Evolutionary conservation across 163 green algal species (phyloP).

Genomic region (Scenedesmus sp.): DNA sequence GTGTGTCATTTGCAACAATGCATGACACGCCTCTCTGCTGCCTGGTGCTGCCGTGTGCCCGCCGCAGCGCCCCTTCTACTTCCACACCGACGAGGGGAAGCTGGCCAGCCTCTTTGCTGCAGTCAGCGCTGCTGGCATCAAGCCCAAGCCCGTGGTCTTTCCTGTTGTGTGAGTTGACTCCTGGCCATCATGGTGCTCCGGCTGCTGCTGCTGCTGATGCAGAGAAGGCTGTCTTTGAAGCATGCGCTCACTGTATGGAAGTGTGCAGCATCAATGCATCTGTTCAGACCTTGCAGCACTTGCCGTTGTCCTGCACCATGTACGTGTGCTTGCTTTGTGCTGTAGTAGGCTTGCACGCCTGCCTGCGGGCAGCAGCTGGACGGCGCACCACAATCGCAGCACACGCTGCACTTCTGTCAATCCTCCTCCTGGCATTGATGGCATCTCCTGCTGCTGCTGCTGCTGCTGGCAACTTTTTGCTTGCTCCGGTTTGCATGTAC

Average conservation of each 20-base stretch:
- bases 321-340: background rate
- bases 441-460: background rate
- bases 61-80: constrained; percentile 48
- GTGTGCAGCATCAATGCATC: background rate
- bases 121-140: constrained; percentile 17
- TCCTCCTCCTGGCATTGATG: no score
- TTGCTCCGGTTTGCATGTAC: background rate
- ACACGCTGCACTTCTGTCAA: no score
- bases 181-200: background rate
- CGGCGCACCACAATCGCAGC: no score
- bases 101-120: constrained; percentile 13
- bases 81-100: constrained; percentile 50
- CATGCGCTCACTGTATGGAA: background rate
- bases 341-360: background rate
- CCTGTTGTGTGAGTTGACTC: constrained; percentile 24
- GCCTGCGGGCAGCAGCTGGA: no score
- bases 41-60: background rate
- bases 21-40: background rate
- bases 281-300: background rate
- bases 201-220: background rate
- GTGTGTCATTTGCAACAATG: background rate
- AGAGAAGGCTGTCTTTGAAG: background rate
- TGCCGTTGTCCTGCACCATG: background rate
- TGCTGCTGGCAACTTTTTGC: background rate
- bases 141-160: constrained; percentile 48